Evolutionary conservation across 345 rosid species (phyloP), one percentile per base, ranked within the genome.

Genomic region (Syzygium jambos): DNA sequence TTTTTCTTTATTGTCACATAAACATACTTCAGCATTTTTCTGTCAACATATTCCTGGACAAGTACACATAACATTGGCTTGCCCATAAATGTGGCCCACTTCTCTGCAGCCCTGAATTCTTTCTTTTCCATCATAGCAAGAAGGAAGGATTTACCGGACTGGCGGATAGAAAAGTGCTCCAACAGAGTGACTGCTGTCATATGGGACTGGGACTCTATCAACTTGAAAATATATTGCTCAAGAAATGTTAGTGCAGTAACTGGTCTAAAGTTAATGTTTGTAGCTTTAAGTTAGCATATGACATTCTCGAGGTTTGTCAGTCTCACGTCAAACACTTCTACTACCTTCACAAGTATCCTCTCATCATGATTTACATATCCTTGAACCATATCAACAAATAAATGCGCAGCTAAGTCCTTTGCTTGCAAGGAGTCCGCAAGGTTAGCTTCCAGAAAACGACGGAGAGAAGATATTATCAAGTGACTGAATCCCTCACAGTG

Each of bases 31-130:
- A 96, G 93, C 94, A 94, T 94, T 90, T 95, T 93, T 90, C 94
- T 94, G n/a, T 93, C 91, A 51, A 88, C 93, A 90, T 94, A 98
- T 89, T 94, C 95, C 89, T 87, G 93, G 34, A 95, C 96, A 78
- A 98, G 98, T 83, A 91, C 3, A 84, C 95, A 91, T 90, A 95
- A 88, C 95, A 95, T 92, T 59, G 96, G 91, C 89, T 92, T 94
- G 85, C 99, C 99, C 95, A 96, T 95, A 92, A 95, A 95, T 30
- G 93, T 93, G 59, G 99, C 98, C 98, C 98, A 98, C 89, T 91
- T 96, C 93, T 96, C 99, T 41, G 99, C 98, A 83, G 99, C 97
- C 92, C 86, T 90, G 88, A 89, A 92, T 86, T 96, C 95, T 87
- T 92, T 93, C 34, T 94, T 94, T 86, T 94, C 93, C 90, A 98